These are phyloP conservation scores for Boechera retrofracta DNA, from an alignment of 345 rosid species.

Conservation along the genomic window DNA sequence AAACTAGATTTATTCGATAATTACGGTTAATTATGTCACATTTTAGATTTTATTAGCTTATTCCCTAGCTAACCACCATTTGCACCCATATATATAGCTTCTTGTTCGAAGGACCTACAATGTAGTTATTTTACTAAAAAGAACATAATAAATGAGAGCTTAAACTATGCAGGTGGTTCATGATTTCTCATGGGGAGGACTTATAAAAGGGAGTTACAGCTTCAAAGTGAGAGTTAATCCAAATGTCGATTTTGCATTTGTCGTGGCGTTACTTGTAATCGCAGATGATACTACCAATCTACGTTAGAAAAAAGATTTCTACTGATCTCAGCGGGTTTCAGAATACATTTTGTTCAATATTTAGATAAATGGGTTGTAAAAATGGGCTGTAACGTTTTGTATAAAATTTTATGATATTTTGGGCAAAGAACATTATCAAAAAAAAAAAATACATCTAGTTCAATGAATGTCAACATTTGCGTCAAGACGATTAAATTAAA, in stretches of 20 bases:
- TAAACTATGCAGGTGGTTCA: conserved; percentile 50
- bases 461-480: conserved; percentile 14
- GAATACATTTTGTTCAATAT: neutral
- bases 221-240: conserved; percentile 56
- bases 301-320: neutral
- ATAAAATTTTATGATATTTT: neutral
- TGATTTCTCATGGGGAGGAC: conserved; percentile 48
- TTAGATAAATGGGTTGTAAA: neutral
- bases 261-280: conserved; percentile 45
- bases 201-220: conserved; percentile 51
- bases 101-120: neutral
- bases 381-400: neutral
- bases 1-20: too few species aligned
- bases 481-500: neutral
- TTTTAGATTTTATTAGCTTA: neutral
- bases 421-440: conserved; percentile 6
- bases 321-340: neutral
- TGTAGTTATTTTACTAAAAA: conserved; percentile 3
- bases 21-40: neutral
- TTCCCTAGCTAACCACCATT: neutral
- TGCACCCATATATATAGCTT: neutral
- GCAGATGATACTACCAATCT: conserved; percentile 30
- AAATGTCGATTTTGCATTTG: conserved; percentile 58
- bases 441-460: neutral
- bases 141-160: conserved; percentile 35